Conservation (phyloP, 495 filamentous ascomycete genomes). For the Podospora conica region DNA sequence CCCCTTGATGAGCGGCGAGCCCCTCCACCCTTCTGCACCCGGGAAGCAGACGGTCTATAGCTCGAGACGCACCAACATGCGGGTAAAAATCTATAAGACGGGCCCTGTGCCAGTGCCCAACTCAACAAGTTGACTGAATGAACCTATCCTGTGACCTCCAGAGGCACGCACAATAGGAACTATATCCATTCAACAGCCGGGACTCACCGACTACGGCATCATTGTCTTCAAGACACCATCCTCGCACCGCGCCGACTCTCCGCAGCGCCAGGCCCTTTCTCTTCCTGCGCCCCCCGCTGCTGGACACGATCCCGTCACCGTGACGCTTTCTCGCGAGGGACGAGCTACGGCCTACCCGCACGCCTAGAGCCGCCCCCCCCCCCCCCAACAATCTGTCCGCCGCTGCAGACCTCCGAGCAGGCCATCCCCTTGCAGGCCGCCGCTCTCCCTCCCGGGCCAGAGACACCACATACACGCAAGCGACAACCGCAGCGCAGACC, state of each 20-base stretch:
- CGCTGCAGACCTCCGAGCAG: slow-evolving; percentile 10
- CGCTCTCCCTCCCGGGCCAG: neutral
- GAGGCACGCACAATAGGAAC: slow-evolving; percentile 21
- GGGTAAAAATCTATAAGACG: slow-evolving; percentile 35
- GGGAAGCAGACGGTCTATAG: neutral
- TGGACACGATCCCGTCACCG: neutral
- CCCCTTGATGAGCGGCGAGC: neutral
- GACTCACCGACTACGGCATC: slow-evolving; percentile 2
- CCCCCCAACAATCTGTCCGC: slow-evolving; percentile 8
- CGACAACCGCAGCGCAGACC: slow-evolving; percentile 9
- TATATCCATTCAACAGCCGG: slow-evolving; percentile 8
- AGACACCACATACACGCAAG: neutral
- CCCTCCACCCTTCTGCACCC: neutral
- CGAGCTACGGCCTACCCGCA: slow-evolving; percentile 2
- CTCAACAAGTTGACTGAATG: neutral
- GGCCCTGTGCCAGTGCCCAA: slow-evolving; percentile 26
- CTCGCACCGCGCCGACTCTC: neutral
- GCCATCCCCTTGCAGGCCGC: slow-evolving; percentile 14
- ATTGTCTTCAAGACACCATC: neutral
- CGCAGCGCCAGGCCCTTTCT: neutral
- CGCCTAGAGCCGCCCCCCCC: slow-evolving; percentile 13
- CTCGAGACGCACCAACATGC: slow-evolving; percentile 7
- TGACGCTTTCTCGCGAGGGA: slow-evolving; percentile 17
- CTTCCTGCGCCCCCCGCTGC: neutral
- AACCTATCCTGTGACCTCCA: neutral